Evolutionary conservation across 75 land plant genomes (phyloP).

Genomic region (Picea sitchensis): DNA sequence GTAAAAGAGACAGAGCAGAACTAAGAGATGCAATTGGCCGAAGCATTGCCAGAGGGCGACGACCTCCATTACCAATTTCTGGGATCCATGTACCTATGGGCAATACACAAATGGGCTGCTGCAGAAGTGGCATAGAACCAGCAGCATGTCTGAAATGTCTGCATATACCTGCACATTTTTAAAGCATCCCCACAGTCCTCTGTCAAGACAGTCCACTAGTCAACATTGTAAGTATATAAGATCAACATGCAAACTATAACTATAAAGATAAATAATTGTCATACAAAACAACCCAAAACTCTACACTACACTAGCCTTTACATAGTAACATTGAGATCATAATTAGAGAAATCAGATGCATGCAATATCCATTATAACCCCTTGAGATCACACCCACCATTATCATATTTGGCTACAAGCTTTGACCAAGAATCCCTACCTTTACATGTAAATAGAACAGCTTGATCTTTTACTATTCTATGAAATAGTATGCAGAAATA

Average conservation of each 20-base stretch:
- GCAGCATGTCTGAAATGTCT: constrained; percentile 80
- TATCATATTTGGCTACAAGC: background rate
- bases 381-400: background rate
- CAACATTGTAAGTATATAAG: background rate
- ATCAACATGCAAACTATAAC: too few relatives aligned
- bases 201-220: background rate
- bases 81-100: constrained; percentile 85
- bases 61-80: constrained; percentile 51
- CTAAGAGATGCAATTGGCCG: constrained; percentile 71
- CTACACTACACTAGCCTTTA: background rate
- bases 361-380: background rate
- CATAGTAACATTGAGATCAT: too few relatives aligned
- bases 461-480: background rate
- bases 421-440: background rate
- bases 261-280: too few relatives aligned
- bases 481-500: background rate
- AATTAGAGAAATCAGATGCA: background rate
- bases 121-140: constrained; percentile 65
- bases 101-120: constrained; percentile 62
- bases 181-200: background rate
- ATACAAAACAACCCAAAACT: background rate
- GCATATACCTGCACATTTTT: constrained; percentile 67
- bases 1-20: constrained; percentile 66
- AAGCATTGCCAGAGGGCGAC: constrained; percentile 61
- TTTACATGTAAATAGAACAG: background rate